Evolutionary conservation across 805 yeast species (phyloP).

Genomic region (Candida glaebosa): DNA sequence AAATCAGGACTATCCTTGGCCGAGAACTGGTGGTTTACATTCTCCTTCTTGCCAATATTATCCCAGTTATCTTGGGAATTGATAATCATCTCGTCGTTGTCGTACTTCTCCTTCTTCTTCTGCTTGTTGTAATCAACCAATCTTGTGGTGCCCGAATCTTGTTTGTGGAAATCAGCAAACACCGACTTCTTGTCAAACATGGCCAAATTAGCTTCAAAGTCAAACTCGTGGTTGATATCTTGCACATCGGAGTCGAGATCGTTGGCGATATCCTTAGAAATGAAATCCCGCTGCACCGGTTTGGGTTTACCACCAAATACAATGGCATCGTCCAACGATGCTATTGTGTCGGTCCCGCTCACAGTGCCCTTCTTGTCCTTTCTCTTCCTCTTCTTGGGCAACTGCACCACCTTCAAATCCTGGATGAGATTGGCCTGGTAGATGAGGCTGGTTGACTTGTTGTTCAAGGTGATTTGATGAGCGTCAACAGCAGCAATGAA

Average conservation of each 20-base stretch:
- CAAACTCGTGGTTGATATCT: constrained; percentile 62
- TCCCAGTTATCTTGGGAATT: constrained; percentile 55
- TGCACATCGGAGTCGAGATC: constrained; percentile 41
- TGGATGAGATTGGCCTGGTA: constrained; percentile 37
- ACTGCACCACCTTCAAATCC: constrained; percentile 53
- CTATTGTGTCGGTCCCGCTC: neutral
- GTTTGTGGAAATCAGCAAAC: constrained; percentile 67
- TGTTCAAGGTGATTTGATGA: constrained; percentile 22
- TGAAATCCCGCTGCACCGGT: neutral
- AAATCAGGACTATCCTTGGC: constrained; percentile 15
- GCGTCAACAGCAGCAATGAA: constrained; percentile 30
- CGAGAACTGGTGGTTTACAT: constrained; percentile 3
- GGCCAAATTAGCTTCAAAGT: constrained; percentile 76
- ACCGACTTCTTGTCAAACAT: constrained; percentile 79
- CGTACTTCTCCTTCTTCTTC: constrained; percentile 50
- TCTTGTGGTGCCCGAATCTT: constrained; percentile 63
- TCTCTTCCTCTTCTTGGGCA: constrained; percentile 35
- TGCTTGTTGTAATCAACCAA: constrained; percentile 73
- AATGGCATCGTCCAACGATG: neutral
- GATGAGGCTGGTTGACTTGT: constrained; percentile 14
- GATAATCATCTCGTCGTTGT: constrained; percentile 72
- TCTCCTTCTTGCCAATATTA: constrained; percentile 24
- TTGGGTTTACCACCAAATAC: constrained; percentile 1
- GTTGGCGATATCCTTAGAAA: constrained; percentile 8
- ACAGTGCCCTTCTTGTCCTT: neutral